These are phyloP conservation scores for Xerocomellus chrysenteron DNA, from an alignment of 768 basidiomycete species.

Conservation along the genomic window DNA sequence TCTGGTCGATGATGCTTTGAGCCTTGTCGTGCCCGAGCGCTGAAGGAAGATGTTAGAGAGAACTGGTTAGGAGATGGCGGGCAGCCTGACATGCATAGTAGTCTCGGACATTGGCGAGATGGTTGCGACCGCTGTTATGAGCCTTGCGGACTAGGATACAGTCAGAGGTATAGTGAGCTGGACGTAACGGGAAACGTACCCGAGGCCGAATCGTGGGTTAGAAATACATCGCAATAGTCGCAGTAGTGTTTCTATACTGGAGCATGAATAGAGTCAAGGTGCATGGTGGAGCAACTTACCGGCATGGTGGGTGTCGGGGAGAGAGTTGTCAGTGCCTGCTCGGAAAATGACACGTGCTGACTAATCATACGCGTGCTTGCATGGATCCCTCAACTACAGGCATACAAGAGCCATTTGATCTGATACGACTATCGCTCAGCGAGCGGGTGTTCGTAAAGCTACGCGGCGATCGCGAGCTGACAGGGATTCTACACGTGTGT, in stretches of 20 bases:
- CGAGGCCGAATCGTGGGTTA: constrained; percentile 93
- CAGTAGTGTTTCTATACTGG: constrained; percentile 81
- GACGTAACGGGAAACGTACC: constrained; percentile 44
- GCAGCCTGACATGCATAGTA: constrained; percentile 84
- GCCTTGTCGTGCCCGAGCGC: constrained; percentile 95
- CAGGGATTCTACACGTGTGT: constrained; percentile 89
- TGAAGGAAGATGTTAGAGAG: constrained; percentile 31
- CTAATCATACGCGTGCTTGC: constrained; percentile 21
- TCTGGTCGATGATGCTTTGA: constrained; percentile 97
- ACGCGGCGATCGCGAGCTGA: constrained; percentile 88
- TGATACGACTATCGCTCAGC: constrained; percentile 92
- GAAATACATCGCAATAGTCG: constrained; percentile 90
- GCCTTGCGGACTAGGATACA: constrained; percentile 81
- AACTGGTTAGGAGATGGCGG: neutral
- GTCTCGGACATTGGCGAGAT: constrained; percentile 92
- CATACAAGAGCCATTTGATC: constrained; percentile 96
- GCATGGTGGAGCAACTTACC: constrained; percentile 40
- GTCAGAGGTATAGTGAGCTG: constrained; percentile 4
- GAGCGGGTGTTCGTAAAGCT: constrained; percentile 99
- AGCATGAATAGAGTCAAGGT: constrained; percentile 2
- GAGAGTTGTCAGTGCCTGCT: constrained; percentile 10
- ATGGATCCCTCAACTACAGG: constrained; percentile 74
- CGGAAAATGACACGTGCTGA: constrained; percentile 30
- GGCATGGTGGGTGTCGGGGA: constrained; percentile 53
- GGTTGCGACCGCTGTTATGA: constrained; percentile 97